Evolutionary conservation across 2,329 filamentous ascomycete species (phyloP).

Genomic region (Calcarisporium arbuscula): DNA sequence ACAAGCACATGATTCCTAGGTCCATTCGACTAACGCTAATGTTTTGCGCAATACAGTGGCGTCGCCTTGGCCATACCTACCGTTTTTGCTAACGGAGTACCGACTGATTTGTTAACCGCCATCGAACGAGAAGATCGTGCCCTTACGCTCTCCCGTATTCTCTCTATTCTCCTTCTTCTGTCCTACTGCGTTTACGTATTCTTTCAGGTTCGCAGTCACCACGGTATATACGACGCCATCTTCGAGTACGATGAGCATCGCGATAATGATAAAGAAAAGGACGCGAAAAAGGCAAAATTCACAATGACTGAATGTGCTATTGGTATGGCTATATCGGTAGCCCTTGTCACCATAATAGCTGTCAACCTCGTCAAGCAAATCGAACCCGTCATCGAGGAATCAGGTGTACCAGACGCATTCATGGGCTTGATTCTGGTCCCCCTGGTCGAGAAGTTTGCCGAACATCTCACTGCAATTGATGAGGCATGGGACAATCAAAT

Average conservation of each 20-base stretch:
- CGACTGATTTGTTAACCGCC: constrained; percentile 22
- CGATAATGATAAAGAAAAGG: constrained; percentile 57
- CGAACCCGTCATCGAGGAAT: constrained; percentile 43
- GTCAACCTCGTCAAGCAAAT: constrained; percentile 71
- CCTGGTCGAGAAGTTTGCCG: constrained; percentile 79
- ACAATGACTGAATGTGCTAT: constrained; percentile 68
- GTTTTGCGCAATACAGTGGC: constrained; percentile 20
- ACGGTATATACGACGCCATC: constrained; percentile 69
- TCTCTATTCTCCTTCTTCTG: constrained; percentile 63
- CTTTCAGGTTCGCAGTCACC: constrained; percentile 72
- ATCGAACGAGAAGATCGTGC: constrained; percentile 44
- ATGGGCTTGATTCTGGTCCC: constrained; percentile 71
- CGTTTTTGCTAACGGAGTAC: constrained; percentile 36
- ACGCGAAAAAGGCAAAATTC: constrained; percentile 58
- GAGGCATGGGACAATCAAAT: constrained; percentile 80
- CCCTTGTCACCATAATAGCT: constrained; percentile 67
- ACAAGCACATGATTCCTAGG: neutral
- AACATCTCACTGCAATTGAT: constrained; percentile 77
- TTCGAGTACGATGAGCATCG: constrained; percentile 64
- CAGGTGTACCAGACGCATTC: constrained; percentile 44
- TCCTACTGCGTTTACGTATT: constrained; percentile 60
- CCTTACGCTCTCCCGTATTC: constrained; percentile 62
- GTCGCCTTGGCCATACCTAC: constrained; percentile 38
- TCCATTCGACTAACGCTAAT: constrained; percentile 23
- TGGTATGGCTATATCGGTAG: constrained; percentile 56